A percentile compares a stretch with the other conserved stretches of the same genome.
Conservation (phyloP, 345 rosid species). For the Syzygium oleosum region DNA sequence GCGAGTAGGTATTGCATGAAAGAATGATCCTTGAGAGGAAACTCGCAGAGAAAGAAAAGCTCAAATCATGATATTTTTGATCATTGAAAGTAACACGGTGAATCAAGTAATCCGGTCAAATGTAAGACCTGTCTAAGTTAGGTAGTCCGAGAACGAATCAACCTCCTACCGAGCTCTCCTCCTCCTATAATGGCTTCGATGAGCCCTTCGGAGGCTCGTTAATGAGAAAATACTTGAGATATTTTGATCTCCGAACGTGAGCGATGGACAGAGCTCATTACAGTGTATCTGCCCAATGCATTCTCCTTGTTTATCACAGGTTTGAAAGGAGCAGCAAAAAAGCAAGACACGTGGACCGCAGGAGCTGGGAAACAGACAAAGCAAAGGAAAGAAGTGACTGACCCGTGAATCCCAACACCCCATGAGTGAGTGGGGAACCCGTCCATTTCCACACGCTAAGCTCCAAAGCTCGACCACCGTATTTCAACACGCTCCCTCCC, state of each 20-base stretch:
- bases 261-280: background rate
- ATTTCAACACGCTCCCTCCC: background rate
- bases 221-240: background rate
- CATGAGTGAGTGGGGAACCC: background rate
- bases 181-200: background rate
- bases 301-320: background rate
- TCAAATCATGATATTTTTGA: background rate
- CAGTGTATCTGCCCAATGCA: background rate
- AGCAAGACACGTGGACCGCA: background rate
- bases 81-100: no score
- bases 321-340: background rate
- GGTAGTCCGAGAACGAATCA: background rate
- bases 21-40: background rate
- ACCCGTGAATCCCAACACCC: background rate
- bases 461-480: background rate
- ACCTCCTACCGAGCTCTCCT: background rate
- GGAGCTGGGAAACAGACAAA: background rate
- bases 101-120: background rate
- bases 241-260: background rate
- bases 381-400: background rate
- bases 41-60: background rate
- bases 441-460: background rate
- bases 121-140: background rate
- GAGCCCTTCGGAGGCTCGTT: background rate
- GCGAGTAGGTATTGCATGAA: background rate